A percentile compares a stretch with the other conserved stretches of the same genome.
These are phyloP conservation scores for Skeletonema marinoi DNA, from an alignment of 108 stramenopile species.

Conservation along the genomic window DNA sequence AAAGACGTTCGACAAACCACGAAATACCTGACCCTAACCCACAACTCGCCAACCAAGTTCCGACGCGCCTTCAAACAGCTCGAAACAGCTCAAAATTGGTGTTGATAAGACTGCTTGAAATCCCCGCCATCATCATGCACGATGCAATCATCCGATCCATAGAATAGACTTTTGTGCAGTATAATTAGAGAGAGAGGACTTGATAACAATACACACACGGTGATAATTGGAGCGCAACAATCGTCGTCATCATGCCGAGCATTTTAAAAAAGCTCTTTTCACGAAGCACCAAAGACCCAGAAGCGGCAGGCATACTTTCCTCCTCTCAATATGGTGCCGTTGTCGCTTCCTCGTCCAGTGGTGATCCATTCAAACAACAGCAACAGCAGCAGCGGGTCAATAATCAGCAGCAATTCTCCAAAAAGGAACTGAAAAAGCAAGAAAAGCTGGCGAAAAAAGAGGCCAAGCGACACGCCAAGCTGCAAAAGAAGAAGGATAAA, in stretches of 20 bases:
- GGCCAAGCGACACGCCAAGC: constrained; percentile 22
- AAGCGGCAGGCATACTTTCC: constrained; percentile 16
- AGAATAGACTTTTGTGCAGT: too few species aligned
- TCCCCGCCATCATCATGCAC: too few species aligned
- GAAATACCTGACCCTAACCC: too few species aligned
- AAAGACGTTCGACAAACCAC: too few species aligned
- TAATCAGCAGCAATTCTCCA: not conserved
- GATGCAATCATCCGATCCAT: too few species aligned
- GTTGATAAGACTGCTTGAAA: too few species aligned
- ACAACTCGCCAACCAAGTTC: too few species aligned
- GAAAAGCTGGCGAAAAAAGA: constrained; percentile 13
- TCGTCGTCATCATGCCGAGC: constrained; percentile 23
- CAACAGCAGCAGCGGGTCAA: not conserved
- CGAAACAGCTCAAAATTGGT: too few species aligned
- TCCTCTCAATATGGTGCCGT: constrained; percentile 1
- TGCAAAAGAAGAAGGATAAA: constrained; percentile 43
- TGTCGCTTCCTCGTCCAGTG: not conserved
- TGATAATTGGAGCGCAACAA: too few species aligned
- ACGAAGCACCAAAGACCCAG: constrained; percentile 13
- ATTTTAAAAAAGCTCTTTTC: constrained; percentile 46
- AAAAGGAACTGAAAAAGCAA: not conserved
- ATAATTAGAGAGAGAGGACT: too few species aligned
- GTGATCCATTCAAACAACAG: not conserved
- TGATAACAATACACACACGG: too few species aligned
- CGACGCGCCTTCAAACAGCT: too few species aligned